Evolutionary conservation across 2,329 filamentous ascomycete species (phyloP), one percentile per base, ranked within the genome.

Genomic region (Fusarium sp.): DNA sequence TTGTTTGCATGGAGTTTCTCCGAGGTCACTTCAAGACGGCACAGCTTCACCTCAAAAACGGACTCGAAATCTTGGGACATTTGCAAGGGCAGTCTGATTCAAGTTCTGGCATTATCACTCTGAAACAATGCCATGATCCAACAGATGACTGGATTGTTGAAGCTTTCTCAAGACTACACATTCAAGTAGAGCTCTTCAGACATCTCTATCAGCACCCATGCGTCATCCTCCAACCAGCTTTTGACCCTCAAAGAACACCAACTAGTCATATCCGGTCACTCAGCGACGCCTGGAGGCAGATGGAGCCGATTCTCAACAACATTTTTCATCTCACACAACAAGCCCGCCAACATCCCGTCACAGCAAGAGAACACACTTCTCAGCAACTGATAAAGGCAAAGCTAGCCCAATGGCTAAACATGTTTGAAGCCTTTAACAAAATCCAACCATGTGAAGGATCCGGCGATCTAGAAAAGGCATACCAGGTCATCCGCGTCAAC

Each of bases 141-240:
- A 74, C 81, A 1, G 85, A 88, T 52, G 80, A 83, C 43, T 85
- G 82, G 79, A 84, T 89, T 17, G 70, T 84, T 4, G 84, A 86
- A 66, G 81, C 80, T 3, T 85, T 88, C 35, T 76, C 78, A 1
- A 77, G 80, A 30, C 69, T 82, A 6, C 77, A 80, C 40, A 63
- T 82, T 3, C 79, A 80, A 65, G 63, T 76, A 14, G 73, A 76
- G n/a, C 73, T 81, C 5, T 75, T 79, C 22, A 68, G 69, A 45
- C 60, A 72, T 15, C 70, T 70, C 6, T 70, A 72, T 10, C 67
- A 66, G 6, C 76, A 76, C 35, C 60, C 68, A 2, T 71, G 66
- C 22, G 6, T 74, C 14, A 43, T 70, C 7, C 35, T 70, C 4
- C 56, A 76, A 3, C 73, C 69, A 43, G 47, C 62, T 0, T 33